phyloP scores from a whole-genome alignment of 2,329 filamentous ascomycete genomes.

The Ceratocystis huliohia region DNA sequence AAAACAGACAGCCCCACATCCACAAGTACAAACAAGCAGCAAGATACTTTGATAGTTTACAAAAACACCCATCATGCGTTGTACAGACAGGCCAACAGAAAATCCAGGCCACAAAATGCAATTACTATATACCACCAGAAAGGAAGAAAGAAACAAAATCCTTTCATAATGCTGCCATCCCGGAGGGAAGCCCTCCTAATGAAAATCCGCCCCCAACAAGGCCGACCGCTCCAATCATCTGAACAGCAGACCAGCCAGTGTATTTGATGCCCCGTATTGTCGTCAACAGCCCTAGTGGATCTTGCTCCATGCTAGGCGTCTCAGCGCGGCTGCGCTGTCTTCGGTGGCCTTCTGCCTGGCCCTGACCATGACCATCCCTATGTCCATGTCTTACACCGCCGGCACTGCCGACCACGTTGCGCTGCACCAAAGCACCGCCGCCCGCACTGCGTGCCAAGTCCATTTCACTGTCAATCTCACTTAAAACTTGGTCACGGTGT shows the following conservation, averaged over 20 bases:
- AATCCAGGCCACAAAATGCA: background rate
- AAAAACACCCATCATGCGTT: too few species aligned
- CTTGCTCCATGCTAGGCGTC: conserved; percentile 15
- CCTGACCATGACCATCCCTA: background rate
- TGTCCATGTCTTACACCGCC: background rate
- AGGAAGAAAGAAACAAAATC: background rate
- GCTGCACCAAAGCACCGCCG: conserved; percentile 48
- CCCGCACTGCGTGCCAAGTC: conserved; percentile 49
- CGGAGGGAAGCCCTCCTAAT: conserved; percentile 9
- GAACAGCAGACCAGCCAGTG: conserved; percentile 19
- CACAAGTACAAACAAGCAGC: too few species aligned
- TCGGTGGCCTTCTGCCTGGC: background rate
- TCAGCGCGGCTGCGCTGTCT: conserved; percentile 7
- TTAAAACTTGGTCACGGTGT: conserved; percentile 47
- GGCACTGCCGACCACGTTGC: conserved; percentile 23
- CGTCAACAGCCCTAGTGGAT: conserved; percentile 17
- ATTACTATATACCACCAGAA: background rate
- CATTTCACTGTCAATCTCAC: conserved; percentile 59
- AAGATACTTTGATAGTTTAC: too few species aligned
- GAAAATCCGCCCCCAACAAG: conserved; percentile 17
- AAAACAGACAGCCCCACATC: background rate
- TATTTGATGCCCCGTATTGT: conserved; percentile 13
- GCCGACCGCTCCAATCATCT: conserved; percentile 16
- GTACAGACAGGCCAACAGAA: too few species aligned
- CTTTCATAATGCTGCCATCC: background rate